Evolutionary conservation across 1,284 basidiomycete genomes (phyloP).

Genomic region (Puccinia brachypodii): DNA sequence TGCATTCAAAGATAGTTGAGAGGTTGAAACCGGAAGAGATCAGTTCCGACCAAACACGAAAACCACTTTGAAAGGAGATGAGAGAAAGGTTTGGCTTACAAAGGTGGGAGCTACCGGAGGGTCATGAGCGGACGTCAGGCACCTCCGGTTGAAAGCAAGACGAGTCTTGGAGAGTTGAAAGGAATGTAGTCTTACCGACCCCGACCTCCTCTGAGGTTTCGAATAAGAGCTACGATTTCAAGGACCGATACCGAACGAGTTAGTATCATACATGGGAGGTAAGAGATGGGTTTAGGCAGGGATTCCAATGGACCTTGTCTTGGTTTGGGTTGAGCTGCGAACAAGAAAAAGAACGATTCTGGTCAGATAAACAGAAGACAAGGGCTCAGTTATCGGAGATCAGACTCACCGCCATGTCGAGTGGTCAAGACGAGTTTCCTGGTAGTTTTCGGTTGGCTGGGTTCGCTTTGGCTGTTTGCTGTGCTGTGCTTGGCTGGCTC

Average conservation of each 20-base stretch:
- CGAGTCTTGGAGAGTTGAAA: not conserved
- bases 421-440: too few species aligned
- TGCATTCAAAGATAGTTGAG: not conserved
- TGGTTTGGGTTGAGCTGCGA: constrained; percentile 45
- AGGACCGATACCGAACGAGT: not conserved
- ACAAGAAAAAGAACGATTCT: too few species aligned
- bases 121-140: constrained; percentile 31
- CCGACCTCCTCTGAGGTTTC: constrained; percentile 46
- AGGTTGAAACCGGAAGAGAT: not conserved
- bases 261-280: not conserved
- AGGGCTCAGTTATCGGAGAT: too few species aligned
- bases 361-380: too few species aligned
- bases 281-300: not conserved
- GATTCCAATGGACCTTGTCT: constrained; percentile 32
- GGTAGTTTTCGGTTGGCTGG: too few species aligned
- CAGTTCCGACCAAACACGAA: not conserved
- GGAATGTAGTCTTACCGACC: constrained; percentile 34
- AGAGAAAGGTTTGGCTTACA: constrained; percentile 5
- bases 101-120: constrained; percentile 48
- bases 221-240: constrained; percentile 20
- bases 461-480: too few species aligned
- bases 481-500: too few species aligned
- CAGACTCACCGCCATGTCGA: too few species aligned
- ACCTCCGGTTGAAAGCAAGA: constrained; percentile 32
- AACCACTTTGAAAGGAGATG: not conserved